Conservation (phyloP, 179 eudicot species). For the Monotropa hypopitys region DNA sequence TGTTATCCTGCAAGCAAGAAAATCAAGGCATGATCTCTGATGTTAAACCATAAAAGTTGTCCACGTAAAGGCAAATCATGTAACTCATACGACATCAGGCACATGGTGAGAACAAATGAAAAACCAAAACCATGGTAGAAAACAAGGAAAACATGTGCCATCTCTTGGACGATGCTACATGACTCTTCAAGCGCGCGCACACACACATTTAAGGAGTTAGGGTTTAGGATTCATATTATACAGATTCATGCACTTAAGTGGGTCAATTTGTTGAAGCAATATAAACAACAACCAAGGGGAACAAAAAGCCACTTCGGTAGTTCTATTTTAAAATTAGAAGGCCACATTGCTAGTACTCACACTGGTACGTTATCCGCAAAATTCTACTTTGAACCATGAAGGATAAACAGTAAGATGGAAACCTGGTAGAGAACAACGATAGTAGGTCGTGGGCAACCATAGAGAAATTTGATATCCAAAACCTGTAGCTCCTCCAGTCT, state of each 20-base stretch:
- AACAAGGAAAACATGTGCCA: not conserved
- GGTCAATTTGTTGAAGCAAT: not conserved
- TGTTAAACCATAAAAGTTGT: not conserved
- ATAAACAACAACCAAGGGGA: not conserved
- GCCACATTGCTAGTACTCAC: not conserved
- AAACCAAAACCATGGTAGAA: not conserved
- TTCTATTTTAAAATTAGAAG: too few species aligned
- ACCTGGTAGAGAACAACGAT: conserved; percentile 98
- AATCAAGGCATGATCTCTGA: not conserved
- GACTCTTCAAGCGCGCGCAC: not conserved
- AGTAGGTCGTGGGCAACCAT: conserved; percentile 81
- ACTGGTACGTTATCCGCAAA: not conserved
- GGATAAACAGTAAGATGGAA: not conserved
- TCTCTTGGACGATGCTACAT: not conserved
- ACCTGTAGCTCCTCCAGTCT: conserved; percentile 99
- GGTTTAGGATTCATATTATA: too few species aligned
- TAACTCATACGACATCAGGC: not conserved
- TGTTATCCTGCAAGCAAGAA: conserved; percentile 58
- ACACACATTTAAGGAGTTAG: too few species aligned
- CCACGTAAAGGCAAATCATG: not conserved
- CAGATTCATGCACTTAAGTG: not conserved
- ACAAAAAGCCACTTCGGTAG: not conserved
- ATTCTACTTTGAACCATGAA: not conserved
- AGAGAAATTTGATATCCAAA: conserved; percentile 89
- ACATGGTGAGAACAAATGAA: not conserved